Conservation (phyloP, 257 asterid species). For the Capsicum chinense region DNA sequence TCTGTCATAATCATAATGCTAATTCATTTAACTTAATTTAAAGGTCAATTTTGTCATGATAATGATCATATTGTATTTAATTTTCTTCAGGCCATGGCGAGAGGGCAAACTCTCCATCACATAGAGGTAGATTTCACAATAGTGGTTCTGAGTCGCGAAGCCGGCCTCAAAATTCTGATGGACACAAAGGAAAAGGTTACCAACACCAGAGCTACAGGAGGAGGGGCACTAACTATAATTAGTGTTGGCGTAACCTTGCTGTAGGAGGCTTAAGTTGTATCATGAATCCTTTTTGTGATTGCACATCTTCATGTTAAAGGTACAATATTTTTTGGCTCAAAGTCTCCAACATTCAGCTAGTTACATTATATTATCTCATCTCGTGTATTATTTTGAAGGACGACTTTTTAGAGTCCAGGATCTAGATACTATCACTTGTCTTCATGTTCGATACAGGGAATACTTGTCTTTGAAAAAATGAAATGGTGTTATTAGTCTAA, state of each 20-base stretch:
- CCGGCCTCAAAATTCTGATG: neutral
- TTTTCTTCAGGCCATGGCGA: slow-evolving; percentile 39
- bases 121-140: slow-evolving; percentile 32
- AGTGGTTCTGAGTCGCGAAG: neutral
- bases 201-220: neutral
- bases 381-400: too few species aligned
- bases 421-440: neutral
- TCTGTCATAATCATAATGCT: too few species aligned
- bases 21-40: neutral
- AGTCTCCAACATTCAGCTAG: neutral
- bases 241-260: neutral
- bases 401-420: neutral
- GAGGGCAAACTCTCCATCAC: slow-evolving; percentile 40
- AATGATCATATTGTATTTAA: neutral
- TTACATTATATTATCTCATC: neutral
- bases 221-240: slow-evolving; percentile 19
- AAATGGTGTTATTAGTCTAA: neutral
- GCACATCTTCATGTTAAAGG: neutral
- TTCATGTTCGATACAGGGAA: neutral
- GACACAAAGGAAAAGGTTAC: neutral
- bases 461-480: neutral
- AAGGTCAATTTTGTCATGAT: neutral
- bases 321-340: neutral
- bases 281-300: neutral
- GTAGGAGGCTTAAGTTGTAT: neutral